phyloP scores from a whole-genome alignment of 352 stramenopile genomes.

The Stramenopiles sp. region DNA sequence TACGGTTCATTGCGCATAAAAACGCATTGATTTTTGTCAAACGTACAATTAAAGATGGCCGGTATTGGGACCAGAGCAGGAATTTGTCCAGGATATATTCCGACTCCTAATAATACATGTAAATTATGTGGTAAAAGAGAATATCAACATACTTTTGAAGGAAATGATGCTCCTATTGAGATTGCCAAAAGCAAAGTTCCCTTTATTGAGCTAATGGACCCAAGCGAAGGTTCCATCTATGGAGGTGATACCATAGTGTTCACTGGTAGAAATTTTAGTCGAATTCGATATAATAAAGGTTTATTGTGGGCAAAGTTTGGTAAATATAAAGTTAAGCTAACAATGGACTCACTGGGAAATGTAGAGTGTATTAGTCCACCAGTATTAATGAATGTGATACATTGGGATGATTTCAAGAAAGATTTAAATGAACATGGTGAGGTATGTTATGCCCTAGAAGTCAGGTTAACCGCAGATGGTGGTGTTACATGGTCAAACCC shows the following conservation, averaged over 20 bases:
- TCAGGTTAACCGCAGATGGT: not conserved
- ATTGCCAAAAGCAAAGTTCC: not conserved
- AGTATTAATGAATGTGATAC: no score
- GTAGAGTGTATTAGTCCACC: no score
- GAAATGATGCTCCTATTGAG: not conserved
- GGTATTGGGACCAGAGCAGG: not conserved
- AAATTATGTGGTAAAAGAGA: not conserved
- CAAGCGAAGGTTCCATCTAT: not conserved
- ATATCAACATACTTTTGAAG: not conserved
- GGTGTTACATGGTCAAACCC: not conserved
- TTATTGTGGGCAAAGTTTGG: not conserved
- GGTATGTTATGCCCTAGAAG: not conserved
- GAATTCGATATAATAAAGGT: not conserved
- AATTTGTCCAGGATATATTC: not conserved
- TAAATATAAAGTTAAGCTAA: not conserved
- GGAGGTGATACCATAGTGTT: not conserved
- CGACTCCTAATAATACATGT: not conserved
- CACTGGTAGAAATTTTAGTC: not conserved
- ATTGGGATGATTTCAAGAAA: no score
- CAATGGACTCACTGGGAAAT: no score
- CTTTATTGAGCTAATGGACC: no score
- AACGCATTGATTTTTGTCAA: no score
- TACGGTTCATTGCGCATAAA: no score
- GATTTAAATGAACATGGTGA: no score
- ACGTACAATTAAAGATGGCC: no score